Conservation (phyloP, 495 filamentous ascomycete species). For the Aspergillus indologenus region DNA sequence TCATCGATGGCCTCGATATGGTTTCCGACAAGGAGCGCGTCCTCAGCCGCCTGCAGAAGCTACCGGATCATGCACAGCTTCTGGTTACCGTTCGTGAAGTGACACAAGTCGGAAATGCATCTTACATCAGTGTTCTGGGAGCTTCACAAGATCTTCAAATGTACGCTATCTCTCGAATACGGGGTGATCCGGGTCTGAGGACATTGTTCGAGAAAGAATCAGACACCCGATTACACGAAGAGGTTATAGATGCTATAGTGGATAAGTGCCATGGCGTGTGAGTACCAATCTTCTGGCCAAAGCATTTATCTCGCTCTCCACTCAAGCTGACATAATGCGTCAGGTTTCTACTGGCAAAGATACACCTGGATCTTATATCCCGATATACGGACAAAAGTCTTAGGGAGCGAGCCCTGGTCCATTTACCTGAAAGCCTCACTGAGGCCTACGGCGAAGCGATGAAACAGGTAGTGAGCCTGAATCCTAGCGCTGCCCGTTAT, state of each 20-base stretch:
- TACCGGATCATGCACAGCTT: constrained; percentile 34
- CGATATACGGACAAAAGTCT: constrained; percentile 23
- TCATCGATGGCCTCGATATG: constrained; percentile 34
- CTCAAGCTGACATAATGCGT: too few species aligned
- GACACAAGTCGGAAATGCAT: constrained; percentile 13
- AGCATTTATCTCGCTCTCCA: too few species aligned
- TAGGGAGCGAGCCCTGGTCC: constrained; percentile 25
- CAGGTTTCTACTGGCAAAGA: constrained; percentile 32
- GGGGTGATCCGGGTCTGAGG: too few species aligned
- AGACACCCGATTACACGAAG: too few species aligned
- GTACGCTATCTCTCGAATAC: constrained; percentile 10
- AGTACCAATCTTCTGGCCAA: too few species aligned
- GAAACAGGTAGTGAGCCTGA: constrained; percentile 29
- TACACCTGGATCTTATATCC: constrained; percentile 30
- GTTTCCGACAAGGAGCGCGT: constrained; percentile 31
- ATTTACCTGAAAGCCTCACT: constrained; percentile 30
- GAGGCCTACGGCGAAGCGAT: constrained; percentile 37
- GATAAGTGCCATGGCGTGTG: too few species aligned
- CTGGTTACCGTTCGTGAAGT: constrained; percentile 32
- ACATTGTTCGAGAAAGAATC: too few species aligned
- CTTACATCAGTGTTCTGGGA: constrained; percentile 9
- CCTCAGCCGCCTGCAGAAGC: constrained; percentile 32
- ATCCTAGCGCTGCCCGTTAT: constrained; percentile 18
- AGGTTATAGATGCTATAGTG: too few species aligned
- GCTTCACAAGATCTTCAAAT: constrained; percentile 20